Conservation (phyloP, 192 early-diverging fungal species). For the Umbelopsis ramanniana region DNA sequence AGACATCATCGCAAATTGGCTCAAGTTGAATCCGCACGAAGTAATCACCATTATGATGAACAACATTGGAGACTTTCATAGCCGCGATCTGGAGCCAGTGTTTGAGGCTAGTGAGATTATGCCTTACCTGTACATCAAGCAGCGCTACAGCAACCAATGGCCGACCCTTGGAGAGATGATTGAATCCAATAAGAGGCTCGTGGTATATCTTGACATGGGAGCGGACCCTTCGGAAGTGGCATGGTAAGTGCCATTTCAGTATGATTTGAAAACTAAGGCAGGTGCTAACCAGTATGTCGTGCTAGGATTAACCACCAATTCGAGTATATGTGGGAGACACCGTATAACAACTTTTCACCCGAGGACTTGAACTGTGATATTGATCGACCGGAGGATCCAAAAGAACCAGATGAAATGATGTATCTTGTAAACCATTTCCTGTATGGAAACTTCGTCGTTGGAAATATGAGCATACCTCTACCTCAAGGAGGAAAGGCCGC, state of each 20-base stretch:
- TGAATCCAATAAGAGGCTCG: slow-evolving; percentile 55
- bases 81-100: slow-evolving; percentile 40
- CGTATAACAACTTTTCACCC: slow-evolving; percentile 51
- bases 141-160: slow-evolving; percentile 45
- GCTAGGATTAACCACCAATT: slow-evolving; percentile 61
- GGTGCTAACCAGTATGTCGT: not conserved
- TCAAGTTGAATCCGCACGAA: slow-evolving; percentile 68
- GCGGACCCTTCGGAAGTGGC: slow-evolving; percentile 36
- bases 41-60: slow-evolving; percentile 77
- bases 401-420: slow-evolving; percentile 41
- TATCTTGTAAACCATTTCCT: slow-evolving; percentile 77
- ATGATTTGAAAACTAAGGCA: not conserved
- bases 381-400: slow-evolving; percentile 47
- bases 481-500: slow-evolving; percentile 48
- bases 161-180: slow-evolving; percentile 69
- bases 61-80: slow-evolving; percentile 56
- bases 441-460: slow-evolving; percentile 44
- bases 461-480: slow-evolving; percentile 36
- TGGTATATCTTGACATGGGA: slow-evolving; percentile 57
- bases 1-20: slow-evolving; percentile 54
- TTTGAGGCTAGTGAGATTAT: slow-evolving; percentile 23
- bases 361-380: slow-evolving; percentile 55
- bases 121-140: slow-evolving; percentile 26
- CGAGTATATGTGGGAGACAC: slow-evolving; percentile 67
- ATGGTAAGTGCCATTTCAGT: not conserved